Conservation (phyloP, 768 basidiomycete genomes). For the Phlegmacium glaucopus region DNA sequence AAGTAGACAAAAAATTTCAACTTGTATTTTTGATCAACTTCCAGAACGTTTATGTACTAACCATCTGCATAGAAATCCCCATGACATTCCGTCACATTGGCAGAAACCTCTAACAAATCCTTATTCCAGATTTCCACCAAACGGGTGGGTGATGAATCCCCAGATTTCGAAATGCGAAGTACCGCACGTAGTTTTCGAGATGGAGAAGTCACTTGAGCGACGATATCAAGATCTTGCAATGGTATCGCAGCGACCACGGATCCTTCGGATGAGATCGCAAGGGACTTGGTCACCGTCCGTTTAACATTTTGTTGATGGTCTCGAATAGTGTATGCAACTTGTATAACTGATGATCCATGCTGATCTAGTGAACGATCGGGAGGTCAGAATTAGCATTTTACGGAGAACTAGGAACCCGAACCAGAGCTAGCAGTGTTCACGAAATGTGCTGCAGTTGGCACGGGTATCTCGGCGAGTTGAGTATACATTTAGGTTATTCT, state of each 20-base stretch:
- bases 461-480: too few relatives aligned
- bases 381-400: too few relatives aligned
- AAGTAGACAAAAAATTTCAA: neutral
- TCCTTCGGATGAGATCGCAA: slow-evolving; percentile 26
- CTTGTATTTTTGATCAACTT: neutral
- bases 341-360: slow-evolving; percentile 24
- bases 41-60: slow-evolving; percentile 16
- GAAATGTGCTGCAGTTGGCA: too few relatives aligned
- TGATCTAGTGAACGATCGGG: too few relatives aligned
- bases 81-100: slow-evolving; percentile 58
- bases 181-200: slow-evolving; percentile 39
- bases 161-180: slow-evolving; percentile 36
- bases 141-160: slow-evolving; percentile 37
- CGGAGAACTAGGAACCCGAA: too few relatives aligned
- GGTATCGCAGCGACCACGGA: slow-evolving; percentile 17
- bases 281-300: slow-evolving; percentile 36
- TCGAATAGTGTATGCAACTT: slow-evolving; percentile 42
- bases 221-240: slow-evolving; percentile 37
- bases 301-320: slow-evolving; percentile 52
- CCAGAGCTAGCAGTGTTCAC: too few relatives aligned
- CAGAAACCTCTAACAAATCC: slow-evolving; percentile 37
- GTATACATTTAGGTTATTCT: too few relatives aligned
- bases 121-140: slow-evolving; percentile 60
- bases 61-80: slow-evolving; percentile 64
- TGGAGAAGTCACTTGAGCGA: slow-evolving; percentile 41